Evolutionary conservation across 2,329 filamentous ascomycete genomes (phyloP), one percentile per base, ranked within the genome.

Genomic region (Alternaria triticimaculans): DNA sequence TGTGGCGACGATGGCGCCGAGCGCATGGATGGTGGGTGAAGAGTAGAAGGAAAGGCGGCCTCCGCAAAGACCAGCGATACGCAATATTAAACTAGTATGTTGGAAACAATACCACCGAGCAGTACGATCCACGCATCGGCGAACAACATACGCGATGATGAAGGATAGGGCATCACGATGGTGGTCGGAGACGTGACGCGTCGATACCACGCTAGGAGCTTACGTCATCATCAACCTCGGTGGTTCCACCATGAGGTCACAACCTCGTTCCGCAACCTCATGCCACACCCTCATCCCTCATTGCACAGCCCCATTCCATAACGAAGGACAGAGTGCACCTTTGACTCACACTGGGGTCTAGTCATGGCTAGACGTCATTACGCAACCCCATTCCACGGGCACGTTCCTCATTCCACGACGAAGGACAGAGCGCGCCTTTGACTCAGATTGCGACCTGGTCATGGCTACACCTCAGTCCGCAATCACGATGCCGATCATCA

Each of bases 211-310:
- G 12, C 26, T 51, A 33, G 14, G 2, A 33, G 12, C 14, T 33
- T 33, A 51, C 26, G 26, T 51, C 48, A 33, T 51, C 48, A 33
- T 51, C 48, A 51, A n/a, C 20, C 15, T 20, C 25, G 18, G 15
- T 37, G 33, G 15, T 25, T 3, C 21, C 45, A 30, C 26, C 37
- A 18, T 3, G 15, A 10, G 2, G 37, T 10, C 37, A 41, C 37
- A 18, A 18, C 9, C 9, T 18, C 37, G 9, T 18, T 41, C 37
- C 33, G 8, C 15, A 37, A 30, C 28, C 12, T 37, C 12, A 15
- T 15, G 8, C 33, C 15, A 37, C 28, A 14, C 12, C 6, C 28
- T 3, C 28, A 30, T 30, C 12, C 33, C 8, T n/a, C 33, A 37
- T 37, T 5, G 3, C 33, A 9, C 33, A 37, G 15, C 33, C 33